Base-by-base conservation (phyloP, 148 eudicot genomes). In the Vaccinium macrocarpon region DNA sequence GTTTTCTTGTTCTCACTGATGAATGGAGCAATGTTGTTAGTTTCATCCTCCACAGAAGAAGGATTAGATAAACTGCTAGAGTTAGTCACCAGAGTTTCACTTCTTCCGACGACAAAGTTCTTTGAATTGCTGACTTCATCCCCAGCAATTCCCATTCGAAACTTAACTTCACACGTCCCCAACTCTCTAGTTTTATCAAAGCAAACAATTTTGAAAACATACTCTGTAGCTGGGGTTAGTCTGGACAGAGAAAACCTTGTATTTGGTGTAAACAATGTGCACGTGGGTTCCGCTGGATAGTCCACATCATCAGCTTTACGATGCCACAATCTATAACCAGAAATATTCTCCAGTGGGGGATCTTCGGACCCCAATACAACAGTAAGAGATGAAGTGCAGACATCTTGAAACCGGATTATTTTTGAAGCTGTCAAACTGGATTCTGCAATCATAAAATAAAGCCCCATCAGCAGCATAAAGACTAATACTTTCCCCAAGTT, bases 21-120 rank as follows among this genome's bases (percentile, higher is more conserved):
- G 80, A 84, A 88, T 13, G 87, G 87, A 53, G 87, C 76, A 50
- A 82, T 52, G 74, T 94, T 91, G 62, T 89, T 94, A 38, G 92
- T 91, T 90, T 96, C 99, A 81, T 96, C 99, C 84, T 96, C 99
- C 12, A 94, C 91, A 0, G 98, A 96, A 50, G 98, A 94, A 12
- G 98, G 98, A 88, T 94, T 94, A 38, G 99, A 94, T 50, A 96
- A 93, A 85, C 89, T 91, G 89, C 99, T 96, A 76, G 92, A 93
- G 84, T 93, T 96, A 16, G 93, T 93, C 42, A 84, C 79, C 19
- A 93, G 94, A 73, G 97, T 96, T 82, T 91, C 92, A 84, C 96
- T 91, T 79, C 91, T 90, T 86, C 89, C 93, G 6, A 87, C 75
- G 62, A 80, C 84, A 12, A 78, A 12, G 68, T 75, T 79, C 61